Evolutionary conservation across 139 green algal genomes (phyloP).

Genomic region (Chlamydomonas incerta): DNA sequence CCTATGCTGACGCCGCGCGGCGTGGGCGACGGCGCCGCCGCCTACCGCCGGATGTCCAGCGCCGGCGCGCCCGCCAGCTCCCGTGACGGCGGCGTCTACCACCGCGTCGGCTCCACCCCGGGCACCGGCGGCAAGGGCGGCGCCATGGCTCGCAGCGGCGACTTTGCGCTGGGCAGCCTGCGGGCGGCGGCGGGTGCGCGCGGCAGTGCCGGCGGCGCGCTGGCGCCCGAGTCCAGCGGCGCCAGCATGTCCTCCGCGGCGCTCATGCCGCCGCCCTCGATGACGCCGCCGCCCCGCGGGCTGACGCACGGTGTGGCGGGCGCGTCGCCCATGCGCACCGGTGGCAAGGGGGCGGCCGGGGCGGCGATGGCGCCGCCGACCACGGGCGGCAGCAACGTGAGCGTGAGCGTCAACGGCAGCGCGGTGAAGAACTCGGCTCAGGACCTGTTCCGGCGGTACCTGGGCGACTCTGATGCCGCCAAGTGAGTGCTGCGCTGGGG

Average conservation of each 20-base stretch:
- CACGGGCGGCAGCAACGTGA: neutral
- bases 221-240: neutral
- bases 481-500: neutral
- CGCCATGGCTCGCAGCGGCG: constrained; percentile 12
- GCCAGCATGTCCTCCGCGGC: neutral
- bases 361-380: too few relatives aligned
- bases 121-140: neutral
- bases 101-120: neutral
- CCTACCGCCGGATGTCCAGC: neutral
- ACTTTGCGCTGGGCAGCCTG: neutral
- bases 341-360: neutral
- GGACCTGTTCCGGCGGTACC: constrained; percentile 32
- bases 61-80: neutral
- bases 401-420: neutral
- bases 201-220: too few relatives aligned
- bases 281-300: neutral
- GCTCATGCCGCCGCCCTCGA: neutral
- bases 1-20: neutral
- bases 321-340: neutral
- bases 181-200: neutral
- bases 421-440: constrained; percentile 12
- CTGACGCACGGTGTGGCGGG: neutral
- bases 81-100: neutral
- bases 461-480: neutral
- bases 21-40: neutral